phyloP scores from a whole-genome alignment of 345 rosid species.

The Rhodamnia rubescens region DNA sequence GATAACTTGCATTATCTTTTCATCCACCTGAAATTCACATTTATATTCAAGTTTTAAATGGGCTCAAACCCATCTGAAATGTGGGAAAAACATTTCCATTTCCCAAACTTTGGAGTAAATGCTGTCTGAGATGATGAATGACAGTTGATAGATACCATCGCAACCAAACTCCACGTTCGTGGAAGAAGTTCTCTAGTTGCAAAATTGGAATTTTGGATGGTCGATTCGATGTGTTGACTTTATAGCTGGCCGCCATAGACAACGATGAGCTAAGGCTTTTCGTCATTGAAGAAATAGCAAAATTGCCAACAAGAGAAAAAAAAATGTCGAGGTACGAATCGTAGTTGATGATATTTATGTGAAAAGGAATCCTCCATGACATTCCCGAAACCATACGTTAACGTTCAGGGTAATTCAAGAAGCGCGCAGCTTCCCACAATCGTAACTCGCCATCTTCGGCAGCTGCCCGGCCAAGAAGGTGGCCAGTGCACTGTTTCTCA shows the following conservation, averaged over 20 bases:
- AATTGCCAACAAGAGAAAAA: neutral
- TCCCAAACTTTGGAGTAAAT: neutral
- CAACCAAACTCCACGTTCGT: neutral
- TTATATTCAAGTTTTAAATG: neutral
- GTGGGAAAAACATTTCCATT: neutral
- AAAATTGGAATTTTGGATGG: neutral
- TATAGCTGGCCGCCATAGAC: neutral
- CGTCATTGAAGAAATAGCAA: neutral
- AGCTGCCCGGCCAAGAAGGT: neutral
- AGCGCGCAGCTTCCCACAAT: neutral
- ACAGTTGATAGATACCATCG: neutral
- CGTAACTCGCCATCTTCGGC: neutral
- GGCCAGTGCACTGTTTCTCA: neutral
- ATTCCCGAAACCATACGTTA: neutral
- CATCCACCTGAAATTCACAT: neutral
- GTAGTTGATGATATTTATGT: neutral
- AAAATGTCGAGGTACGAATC: neutral
- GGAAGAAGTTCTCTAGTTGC: neutral
- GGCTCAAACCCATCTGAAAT: neutral
- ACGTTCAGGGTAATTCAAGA: too few relatives aligned
- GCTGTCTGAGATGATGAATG: neutral
- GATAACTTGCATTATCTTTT: neutral
- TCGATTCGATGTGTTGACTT: neutral
- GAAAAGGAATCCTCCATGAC: neutral
- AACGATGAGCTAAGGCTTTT: neutral